Conservation (phyloP, 2,329 filamentous ascomycete species). For the Neocatenulostroma microsporum region DNA sequence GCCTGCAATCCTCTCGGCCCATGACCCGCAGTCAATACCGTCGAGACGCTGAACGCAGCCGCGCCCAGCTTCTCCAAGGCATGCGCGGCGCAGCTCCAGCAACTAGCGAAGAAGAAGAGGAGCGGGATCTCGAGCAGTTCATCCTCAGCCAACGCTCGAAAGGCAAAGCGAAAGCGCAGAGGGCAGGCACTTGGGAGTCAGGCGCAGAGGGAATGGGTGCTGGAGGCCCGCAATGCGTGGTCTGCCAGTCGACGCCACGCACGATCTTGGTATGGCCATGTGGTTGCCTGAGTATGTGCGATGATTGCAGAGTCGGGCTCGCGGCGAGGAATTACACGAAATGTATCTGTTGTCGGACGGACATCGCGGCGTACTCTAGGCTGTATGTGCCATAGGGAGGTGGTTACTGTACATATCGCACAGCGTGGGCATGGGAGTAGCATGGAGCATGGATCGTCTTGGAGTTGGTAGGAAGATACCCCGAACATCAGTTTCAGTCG, state of each 20-base stretch:
- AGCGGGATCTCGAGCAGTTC: conserved; percentile 51
- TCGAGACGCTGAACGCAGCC: conserved; percentile 59
- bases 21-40: conserved; percentile 76
- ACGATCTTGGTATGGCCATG: conserved; percentile 96
- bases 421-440: no score
- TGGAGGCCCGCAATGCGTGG: conserved; percentile 76
- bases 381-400: conserved; percentile 75
- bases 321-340: conserved; percentile 97
- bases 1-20: conserved; percentile 62
- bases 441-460: no score
- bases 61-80: conserved; percentile 56
- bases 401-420: no score
- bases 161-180: conserved; percentile 33
- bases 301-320: conserved; percentile 86
- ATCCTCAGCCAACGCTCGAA: conserved; percentile 48
- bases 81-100: conserved; percentile 22
- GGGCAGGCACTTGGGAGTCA: conserved; percentile 51
- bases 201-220: conserved; percentile 68
- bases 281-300: conserved; percentile 85
- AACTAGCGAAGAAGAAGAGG: conserved; percentile 46
- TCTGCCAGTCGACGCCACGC: conserved; percentile 78
- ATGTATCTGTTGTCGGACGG: conserved; percentile 86
- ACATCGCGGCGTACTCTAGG: conserved; percentile 81
- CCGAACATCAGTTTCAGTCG: no score
- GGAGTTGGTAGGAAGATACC: no score